A percentile compares a stretch with the other conserved stretches of the same genome.
Evolutionary conservation across 305 asterid species (phyloP).

Genomic region (Rubia tinctorum): DNA sequence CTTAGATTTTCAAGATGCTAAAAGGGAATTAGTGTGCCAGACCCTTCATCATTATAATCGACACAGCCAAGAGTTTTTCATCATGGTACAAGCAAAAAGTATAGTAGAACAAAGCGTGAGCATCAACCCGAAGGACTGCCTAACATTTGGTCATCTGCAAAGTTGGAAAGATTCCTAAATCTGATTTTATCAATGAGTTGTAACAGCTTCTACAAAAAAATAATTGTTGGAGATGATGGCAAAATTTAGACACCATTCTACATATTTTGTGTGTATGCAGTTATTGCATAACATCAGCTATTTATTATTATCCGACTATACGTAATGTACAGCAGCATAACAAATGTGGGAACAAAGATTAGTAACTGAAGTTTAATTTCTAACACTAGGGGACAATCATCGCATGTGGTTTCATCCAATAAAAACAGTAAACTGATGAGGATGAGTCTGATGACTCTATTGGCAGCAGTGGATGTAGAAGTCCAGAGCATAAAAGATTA

Average conservation of each 20-base stretch:
- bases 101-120: neutral
- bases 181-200: neutral
- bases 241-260: neutral
- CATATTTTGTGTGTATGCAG: neutral
- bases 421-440: neutral
- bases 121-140: neutral
- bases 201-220: neutral
- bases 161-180: neutral
- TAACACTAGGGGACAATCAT: neutral
- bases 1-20: neutral
- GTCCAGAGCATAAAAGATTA: too few species aligned
- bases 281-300: neutral
- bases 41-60: neutral
- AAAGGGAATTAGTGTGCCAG: neutral
- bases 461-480: too few species aligned
- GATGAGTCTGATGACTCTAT: too few species aligned
- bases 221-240: neutral
- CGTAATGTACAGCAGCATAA: neutral
- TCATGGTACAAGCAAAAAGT: neutral
- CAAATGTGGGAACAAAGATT: neutral
- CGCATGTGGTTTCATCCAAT: neutral
- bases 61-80: neutral
- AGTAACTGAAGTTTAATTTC: neutral
- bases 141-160: neutral
- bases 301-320: too few species aligned